Evolutionary conservation across 2,329 filamentous ascomycete species (phyloP), one percentile per base, ranked within the genome.

Genomic region (Ilyonectria destructans): DNA sequence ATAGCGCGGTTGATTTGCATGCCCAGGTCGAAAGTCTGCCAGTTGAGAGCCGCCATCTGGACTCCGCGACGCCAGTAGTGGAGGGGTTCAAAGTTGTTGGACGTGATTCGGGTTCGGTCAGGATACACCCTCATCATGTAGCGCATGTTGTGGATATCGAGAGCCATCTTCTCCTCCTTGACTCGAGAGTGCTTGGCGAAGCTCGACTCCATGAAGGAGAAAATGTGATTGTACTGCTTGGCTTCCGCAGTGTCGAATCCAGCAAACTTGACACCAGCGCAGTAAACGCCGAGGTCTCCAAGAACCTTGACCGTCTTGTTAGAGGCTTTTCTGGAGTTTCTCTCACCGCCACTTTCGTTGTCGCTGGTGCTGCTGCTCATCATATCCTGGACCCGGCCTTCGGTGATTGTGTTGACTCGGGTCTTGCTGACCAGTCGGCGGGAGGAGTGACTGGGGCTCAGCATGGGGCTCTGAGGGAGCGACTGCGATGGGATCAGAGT

Each of bases 1-100:
- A 99, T 98, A 77, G 96, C 96, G 74, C 96, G 93, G 79, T 98
- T 98, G 80, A 98, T 88, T 79, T 98, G 96, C 89, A 98, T 96
- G 52, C 95, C 94, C 19, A 97, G 87, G 78, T 98, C 96, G 77
- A 97, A 98, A 0, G 95, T 98, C 82, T 99, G 96, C 96, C 96
- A 98, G 82, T 99, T 99, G 70, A 98, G 86, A 0, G 96, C 96
- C 15, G 93, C 95, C 96, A 99, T 98, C 82, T 99, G 96, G 19
- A 98, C 96, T 35, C 96, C 96, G 49, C 94, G 91, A 58, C 96
- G 91, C 96, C 96, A 99, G 79, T 96, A 97, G 69, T 92, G 91
- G 71, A 97, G 88, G 1, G 96, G 96, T 76, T 98, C 95, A 77
- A 98, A 98, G 82, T 99, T 99, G 74, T 92, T 94, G 1, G 96